Base-by-base conservation (phyloP, 371 early-diverging fungal species). In the Zychaea mexicana region DNA sequence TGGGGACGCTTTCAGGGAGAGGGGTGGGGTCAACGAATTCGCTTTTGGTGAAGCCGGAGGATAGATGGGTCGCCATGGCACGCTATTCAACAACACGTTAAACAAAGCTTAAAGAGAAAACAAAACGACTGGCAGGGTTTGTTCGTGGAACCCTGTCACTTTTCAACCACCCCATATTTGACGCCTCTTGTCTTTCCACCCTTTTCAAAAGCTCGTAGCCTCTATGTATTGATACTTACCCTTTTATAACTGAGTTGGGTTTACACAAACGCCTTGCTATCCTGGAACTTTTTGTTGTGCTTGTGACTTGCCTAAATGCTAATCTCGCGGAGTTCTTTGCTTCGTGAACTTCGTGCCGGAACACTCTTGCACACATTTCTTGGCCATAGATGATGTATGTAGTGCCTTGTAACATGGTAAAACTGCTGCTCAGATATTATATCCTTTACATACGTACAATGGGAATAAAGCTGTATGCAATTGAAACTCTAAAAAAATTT, bases 11-110 rank as follows among this genome's bases (percentile, higher is more conserved):
- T 9, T 77, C 80, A 32, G 93, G 92, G 57, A 86, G 81, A 30
- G 92, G 92, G 10, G 92, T 90, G 10, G 91, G 85, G 71, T 93
- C 94, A 19, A 92, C 88, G 64, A 82, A 87, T 62, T 81, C 69
- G 64, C 60, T 69, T 53, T 66, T 59, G 57, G 82, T 76, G 38
- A 82, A 74, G 52, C 47, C 59, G 39, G 69, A 60, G 30, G 78
- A 64, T 58, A 66, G 70, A 26, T 71, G 62, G 46, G 77, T 62
- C 42, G 76, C 69, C 82, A 82, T 82, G 56, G 42, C 56, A 54
- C 54, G 32, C 31, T 36, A 36, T 36, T 12, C n/a, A 22, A n/a
- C n/a, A n/a, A n/a, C n/a, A n/a, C n/a, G n/a, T n/a, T n/a, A n/a
- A n/a, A n/a, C n/a, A n/a, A n/a, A n/a, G n/a, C n/a, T 24, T 24